These are phyloP conservation scores for Bacidia rubella DNA, from an alignment of 495 filamentous ascomycete genomes.

Conservation along the genomic window DNA sequence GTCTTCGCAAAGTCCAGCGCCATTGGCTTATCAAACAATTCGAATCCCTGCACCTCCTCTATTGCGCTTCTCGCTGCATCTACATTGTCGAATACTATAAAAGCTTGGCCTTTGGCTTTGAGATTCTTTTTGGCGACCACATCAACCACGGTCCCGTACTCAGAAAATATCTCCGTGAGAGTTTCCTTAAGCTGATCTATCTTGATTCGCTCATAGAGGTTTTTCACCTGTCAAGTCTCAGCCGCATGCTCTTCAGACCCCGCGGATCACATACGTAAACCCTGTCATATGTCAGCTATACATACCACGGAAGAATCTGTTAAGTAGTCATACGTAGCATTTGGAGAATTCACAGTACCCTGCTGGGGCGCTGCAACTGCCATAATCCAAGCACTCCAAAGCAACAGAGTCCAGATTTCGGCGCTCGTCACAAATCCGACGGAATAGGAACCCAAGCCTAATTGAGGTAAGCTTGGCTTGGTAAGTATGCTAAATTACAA, in stretches of 20 bases:
- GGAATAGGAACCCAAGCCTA: background rate
- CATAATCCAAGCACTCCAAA: background rate
- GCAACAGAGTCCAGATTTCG: background rate
- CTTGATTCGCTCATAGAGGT: conserved; percentile 89
- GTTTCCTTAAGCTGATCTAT: conserved; percentile 61
- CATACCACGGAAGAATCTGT: background rate
- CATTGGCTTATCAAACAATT: conserved; percentile 90
- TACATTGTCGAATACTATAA: conserved; percentile 77
- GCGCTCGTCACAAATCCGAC: background rate
- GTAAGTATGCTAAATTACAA: too few relatives aligned
- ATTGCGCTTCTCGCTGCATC: conserved; percentile 68
- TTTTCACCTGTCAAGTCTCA: conserved; percentile 49
- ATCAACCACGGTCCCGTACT: conserved; percentile 84
- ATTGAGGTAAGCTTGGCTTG: too few relatives aligned
- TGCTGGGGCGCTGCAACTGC: conserved; percentile 1
- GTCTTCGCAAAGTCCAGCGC: conserved; percentile 72
- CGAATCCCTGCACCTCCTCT: conserved; percentile 85
- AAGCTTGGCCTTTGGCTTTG: conserved; percentile 90
- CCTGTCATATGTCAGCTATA: conserved; percentile 9
- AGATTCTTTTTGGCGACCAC: conserved; percentile 86
- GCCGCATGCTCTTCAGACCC: background rate
- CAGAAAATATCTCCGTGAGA: conserved; percentile 66
- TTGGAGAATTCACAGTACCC: conserved; percentile 8
- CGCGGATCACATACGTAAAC: conserved; percentile 14
- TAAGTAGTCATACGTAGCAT: conserved; percentile 8